phyloP scores from a whole-genome alignment of 768 basidiomycete species.

The Lactarius tabidus region DNA sequence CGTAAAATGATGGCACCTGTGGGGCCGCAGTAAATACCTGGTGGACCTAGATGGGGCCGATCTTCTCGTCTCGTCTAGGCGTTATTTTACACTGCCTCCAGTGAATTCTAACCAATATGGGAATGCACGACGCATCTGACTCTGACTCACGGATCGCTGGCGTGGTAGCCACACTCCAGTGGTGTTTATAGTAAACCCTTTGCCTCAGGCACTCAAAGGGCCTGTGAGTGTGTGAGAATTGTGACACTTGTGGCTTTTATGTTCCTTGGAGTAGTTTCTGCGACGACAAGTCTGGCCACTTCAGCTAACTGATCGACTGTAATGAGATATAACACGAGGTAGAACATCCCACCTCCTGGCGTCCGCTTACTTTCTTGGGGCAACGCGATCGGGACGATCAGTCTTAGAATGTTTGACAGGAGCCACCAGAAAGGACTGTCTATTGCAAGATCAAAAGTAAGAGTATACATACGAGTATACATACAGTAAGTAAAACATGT shows the following conservation, averaged over 20 bases:
- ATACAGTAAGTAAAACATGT: slow-evolving; percentile 21
- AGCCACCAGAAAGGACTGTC: slow-evolving; percentile 10
- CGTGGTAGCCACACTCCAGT: neutral
- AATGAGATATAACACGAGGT: too few relatives aligned
- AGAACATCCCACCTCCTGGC: neutral
- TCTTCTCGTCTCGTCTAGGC: neutral
- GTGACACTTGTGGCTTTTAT: neutral
- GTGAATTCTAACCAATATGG: slow-evolving; percentile 7
- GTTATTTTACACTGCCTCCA: slow-evolving; percentile 10
- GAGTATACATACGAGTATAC: slow-evolving; percentile 6
- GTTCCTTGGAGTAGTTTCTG: neutral
- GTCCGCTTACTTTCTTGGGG: neutral
- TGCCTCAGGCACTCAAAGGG: slow-evolving; percentile 12
- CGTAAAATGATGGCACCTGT: neutral
- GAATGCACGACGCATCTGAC: slow-evolving; percentile 14
- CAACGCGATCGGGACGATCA: slow-evolving; percentile 15
- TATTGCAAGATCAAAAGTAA: slow-evolving; percentile 12
- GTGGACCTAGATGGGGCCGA: neutral
- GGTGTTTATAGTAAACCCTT: slow-evolving; percentile 14
- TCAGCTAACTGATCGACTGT: neutral
- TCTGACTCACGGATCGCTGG: slow-evolving; percentile 9
- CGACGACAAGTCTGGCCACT: neutral
- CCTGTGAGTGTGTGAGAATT: slow-evolving; percentile 1
- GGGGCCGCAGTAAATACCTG: neutral
- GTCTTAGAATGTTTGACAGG: neutral